phyloP scores from a whole-genome alignment of 805 yeast species.

The Kodamaea neixiangensis region DNA sequence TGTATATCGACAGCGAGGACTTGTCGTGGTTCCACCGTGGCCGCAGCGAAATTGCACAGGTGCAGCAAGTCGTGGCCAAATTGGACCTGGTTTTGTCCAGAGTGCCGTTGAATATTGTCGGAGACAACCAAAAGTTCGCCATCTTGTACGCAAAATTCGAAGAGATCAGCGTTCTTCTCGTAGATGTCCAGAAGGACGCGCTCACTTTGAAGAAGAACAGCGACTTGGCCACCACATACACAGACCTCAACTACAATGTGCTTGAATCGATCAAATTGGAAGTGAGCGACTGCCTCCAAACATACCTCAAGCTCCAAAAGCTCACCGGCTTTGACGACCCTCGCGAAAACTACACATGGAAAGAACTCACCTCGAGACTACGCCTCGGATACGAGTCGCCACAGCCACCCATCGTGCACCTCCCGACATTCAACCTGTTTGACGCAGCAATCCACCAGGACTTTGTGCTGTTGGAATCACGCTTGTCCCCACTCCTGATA shows the following conservation, averaged over 20 bases:
- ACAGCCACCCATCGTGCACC: slow-evolving; percentile 13
- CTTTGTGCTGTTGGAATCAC: slow-evolving; percentile 42
- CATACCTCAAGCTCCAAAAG: slow-evolving; percentile 18
- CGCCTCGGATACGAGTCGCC: slow-evolving; percentile 24
- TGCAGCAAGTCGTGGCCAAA: slow-evolving; percentile 21
- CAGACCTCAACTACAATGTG: slow-evolving; percentile 28
- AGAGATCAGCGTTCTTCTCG: slow-evolving; percentile 24
- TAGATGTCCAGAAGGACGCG: slow-evolving; percentile 26
- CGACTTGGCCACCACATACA: slow-evolving; percentile 29
- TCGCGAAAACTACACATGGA: slow-evolving; percentile 20
- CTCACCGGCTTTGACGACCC: slow-evolving; percentile 19
- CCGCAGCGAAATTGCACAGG: slow-evolving; percentile 19
- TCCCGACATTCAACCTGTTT: slow-evolving; percentile 33
- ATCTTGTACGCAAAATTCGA: slow-evolving; percentile 28
- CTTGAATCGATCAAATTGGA: slow-evolving; percentile 27
- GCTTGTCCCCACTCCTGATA: slow-evolving; percentile 52
- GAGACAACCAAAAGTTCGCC: slow-evolving; percentile 5
- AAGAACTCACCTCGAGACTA: slow-evolving; percentile 16
- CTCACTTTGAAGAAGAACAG: slow-evolving; percentile 24
- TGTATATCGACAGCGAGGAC: slow-evolving; percentile 11
- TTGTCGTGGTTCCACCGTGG: slow-evolving; percentile 31
- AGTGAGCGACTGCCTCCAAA: slow-evolving; percentile 25
- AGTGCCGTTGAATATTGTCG: slow-evolving; percentile 15
- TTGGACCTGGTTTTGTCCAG: slow-evolving; percentile 29
- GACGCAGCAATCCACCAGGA: slow-evolving; percentile 41